Base-by-base conservation (phyloP, 2,329 filamentous ascomycete species). In the Didymella pinodella region DNA sequence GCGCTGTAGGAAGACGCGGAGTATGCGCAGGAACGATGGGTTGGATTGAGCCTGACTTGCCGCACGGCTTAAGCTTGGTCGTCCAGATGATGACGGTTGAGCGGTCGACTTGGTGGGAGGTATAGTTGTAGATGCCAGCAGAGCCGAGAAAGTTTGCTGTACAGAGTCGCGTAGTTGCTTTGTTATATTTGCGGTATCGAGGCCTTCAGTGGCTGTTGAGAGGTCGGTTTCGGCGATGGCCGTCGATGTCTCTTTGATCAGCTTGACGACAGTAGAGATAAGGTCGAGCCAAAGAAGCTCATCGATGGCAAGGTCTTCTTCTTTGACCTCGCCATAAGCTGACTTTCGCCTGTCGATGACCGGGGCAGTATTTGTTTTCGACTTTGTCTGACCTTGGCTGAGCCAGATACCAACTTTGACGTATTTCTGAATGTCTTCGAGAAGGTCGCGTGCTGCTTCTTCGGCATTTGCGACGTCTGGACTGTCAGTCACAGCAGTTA, bases 331-430 rank as follows among this genome's bases (percentile, higher is more conserved):
- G 3, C 69, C 72, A 44, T 75, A 74, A 0, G 71, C 67, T 1
- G 72, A 72, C 45, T 74, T 75, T 4, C 70, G 65, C 28, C 66
- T 59, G 47, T 73, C 67, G 48, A 85, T 77, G 20, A 64, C 64
- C 14, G 70, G 65, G 7, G 59, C 31, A 7, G 47, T 11, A 78
- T 75, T 64, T 76, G 81, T 52, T 74, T 68, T 65, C 0, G 84
- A 85, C 69, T 90, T 91, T 48, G 87, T 92, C 73, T 97, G 92
- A 1, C 90, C 88, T 77, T 96, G 92, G 68, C 95, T 98, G 12
- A 99, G 82, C 95, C 95, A 99, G 49, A 96, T 94, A 14, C 96
- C 95, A 1, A 99, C 92, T 64, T 93, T 89, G 1, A 90, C 88
- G 77, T 97, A 98, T 74, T 96, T 97, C 61, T 96, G 89, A 18